Percentiles rank a stretch among this genome's conserved stretches.
Conservation (phyloP, 1,139 yeast species). For the Taphrina populina region DNA sequence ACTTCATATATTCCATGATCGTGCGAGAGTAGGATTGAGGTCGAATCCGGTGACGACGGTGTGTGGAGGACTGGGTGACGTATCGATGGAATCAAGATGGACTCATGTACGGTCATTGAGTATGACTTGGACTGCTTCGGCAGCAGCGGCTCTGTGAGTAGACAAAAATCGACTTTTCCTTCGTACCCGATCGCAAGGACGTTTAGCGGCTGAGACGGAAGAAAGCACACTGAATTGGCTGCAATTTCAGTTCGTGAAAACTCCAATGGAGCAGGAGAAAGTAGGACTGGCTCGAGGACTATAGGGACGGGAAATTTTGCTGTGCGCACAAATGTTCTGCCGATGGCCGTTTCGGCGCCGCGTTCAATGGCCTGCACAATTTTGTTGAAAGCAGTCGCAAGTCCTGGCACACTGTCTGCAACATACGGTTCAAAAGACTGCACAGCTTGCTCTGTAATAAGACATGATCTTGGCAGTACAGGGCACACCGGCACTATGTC, state of each 20-base stretch:
- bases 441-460: slow-evolving; percentile 2
- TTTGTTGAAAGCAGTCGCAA: not conserved
- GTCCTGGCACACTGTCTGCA: slow-evolving; percentile 19
- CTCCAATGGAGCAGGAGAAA: slow-evolving; percentile 35
- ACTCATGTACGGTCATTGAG: slow-evolving; percentile 23
- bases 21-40: slow-evolving; percentile 12
- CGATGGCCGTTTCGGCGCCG: slow-evolving; percentile 12
- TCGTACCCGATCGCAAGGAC: slow-evolving; percentile 32
- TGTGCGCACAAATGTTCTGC: slow-evolving; percentile 10
- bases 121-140: not conserved
- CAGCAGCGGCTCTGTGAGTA: slow-evolving; percentile 19
- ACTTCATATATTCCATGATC: slow-evolving; percentile 20
- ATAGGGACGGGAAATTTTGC: slow-evolving; percentile 15
- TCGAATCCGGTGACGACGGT: not conserved
- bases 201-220: slow-evolving; percentile 27
- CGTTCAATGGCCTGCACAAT: slow-evolving; percentile 15
- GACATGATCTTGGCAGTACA: slow-evolving; percentile 27
- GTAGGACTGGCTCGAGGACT: slow-evolving; percentile 33
- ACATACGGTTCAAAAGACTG: slow-evolving; percentile 19
- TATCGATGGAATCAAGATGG: not conserved
- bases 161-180: slow-evolving; percentile 35
- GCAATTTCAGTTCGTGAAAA: slow-evolving; percentile 11
- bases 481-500: slow-evolving; percentile 30
- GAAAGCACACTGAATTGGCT: slow-evolving; percentile 23
- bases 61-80: not conserved